Percentiles rank a stretch among this genome's conserved stretches.
phyloP scores from a whole-genome alignment of 768 basidiomycete genomes.

The Lentinula detonsa region DNA sequence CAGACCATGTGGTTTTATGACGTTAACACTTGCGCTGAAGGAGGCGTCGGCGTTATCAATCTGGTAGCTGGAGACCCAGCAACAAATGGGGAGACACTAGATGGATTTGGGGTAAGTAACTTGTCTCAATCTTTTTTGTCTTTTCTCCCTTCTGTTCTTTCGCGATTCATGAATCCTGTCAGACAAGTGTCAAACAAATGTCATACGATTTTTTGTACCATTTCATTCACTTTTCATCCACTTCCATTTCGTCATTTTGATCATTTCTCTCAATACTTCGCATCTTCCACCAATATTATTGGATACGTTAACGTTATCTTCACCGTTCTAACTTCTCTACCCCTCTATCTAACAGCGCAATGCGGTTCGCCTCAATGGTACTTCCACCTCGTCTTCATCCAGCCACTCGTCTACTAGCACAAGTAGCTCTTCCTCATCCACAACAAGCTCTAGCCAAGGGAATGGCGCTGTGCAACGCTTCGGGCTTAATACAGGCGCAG shows the following conservation, averaged over 20 bases:
- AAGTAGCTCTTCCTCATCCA: neutral
- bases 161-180: too few species aligned
- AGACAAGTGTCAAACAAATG: too few species aligned
- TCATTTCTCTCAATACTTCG: neutral
- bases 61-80: slow-evolving; percentile 31
- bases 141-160: too few species aligned
- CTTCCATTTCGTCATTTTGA: neutral
- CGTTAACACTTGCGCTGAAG: slow-evolving; percentile 43
- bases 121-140: neutral
- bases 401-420: neutral
- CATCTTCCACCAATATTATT: too few species aligned
- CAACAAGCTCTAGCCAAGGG: neutral
- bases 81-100: slow-evolving; percentile 25
- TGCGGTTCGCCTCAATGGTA: slow-evolving; percentile 3
- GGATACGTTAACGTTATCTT: neutral
- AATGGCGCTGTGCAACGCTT: neutral
- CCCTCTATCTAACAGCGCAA: slow-evolving; percentile 2
- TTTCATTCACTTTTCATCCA: neutral
- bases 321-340: neutral
- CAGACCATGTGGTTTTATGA: slow-evolving; percentile 59
- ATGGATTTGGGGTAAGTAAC: slow-evolving; percentile 37
- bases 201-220: neutral
- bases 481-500: neutral
- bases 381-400: neutral
- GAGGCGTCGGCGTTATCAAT: slow-evolving; percentile 61